phyloP scores from a whole-genome alignment of 805 yeast genomes.

The Myxozyma kluyveri region DNA sequence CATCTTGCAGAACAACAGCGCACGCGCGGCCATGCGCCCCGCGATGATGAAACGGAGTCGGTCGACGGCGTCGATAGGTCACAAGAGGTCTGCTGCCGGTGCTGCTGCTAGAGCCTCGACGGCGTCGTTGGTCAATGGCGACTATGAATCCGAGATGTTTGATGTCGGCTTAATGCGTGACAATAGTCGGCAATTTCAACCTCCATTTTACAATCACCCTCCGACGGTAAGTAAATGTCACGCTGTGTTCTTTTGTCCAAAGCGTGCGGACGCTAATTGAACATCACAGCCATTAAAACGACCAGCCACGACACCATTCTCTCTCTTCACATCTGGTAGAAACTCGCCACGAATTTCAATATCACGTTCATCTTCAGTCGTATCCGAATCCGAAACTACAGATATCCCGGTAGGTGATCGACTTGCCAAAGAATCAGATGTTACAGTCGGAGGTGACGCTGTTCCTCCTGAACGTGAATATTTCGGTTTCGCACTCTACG shows the following conservation, averaged over 20 bases:
- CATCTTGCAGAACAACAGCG: too few relatives aligned
- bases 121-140: neutral
- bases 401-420: constrained; percentile 35
- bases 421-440: constrained; percentile 41
- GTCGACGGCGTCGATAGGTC: constrained; percentile 24
- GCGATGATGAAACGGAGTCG: constrained; percentile 25
- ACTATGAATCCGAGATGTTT: neutral
- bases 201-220: constrained; percentile 33
- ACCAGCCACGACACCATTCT: constrained; percentile 23
- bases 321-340: constrained; percentile 27
- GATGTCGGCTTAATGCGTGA: constrained; percentile 16
- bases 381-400: constrained; percentile 27
- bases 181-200: constrained; percentile 29
- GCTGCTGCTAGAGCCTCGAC: constrained; percentile 5
- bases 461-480: constrained; percentile 57
- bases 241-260: neutral
- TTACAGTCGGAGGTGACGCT: constrained; percentile 40
- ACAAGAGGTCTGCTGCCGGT: constrained; percentile 16
- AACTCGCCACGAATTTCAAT: constrained; percentile 19
- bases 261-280: too few relatives aligned
- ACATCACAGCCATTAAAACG: constrained; percentile 15
- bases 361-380: constrained; percentile 4
- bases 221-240: constrained; percentile 23
- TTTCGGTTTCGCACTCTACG: constrained; percentile 80
- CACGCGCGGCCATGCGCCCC: too few relatives aligned